A percentile compares a stretch with the other conserved stretches of the same genome.
phyloP scores from a whole-genome alignment of 2,329 filamentous ascomycete species.

The Talaromyces sp. region DNA sequence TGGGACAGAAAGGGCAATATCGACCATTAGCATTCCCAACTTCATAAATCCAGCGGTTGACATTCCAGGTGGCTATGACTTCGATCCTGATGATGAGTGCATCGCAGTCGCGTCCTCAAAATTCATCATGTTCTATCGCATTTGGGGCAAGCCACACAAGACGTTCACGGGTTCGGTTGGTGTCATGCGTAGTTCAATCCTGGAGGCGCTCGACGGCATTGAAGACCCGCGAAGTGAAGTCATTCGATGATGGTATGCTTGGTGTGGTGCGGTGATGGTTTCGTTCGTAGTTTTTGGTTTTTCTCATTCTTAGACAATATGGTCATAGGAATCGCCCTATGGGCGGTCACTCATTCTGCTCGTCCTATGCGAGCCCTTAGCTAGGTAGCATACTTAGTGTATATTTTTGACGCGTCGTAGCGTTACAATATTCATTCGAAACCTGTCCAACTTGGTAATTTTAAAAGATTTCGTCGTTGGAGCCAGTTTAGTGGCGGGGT shows the following conservation, averaged over 20 bases:
- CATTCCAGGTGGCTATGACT: constrained; percentile 21
- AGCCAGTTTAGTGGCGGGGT: too few relatives aligned
- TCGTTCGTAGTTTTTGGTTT: not conserved
- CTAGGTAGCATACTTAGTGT: not conserved
- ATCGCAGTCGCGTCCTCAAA: constrained; percentile 90
- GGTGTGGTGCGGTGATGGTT: not conserved
- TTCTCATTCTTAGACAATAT: not conserved
- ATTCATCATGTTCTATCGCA: constrained; percentile 90
- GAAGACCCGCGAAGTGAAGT: constrained; percentile 53
- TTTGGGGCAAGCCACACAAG: constrained; percentile 68
- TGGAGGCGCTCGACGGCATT: constrained; percentile 76
- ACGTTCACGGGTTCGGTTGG: constrained; percentile 51
- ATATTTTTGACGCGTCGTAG: not conserved
- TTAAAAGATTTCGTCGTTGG: not conserved
- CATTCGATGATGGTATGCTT: constrained; percentile 53
- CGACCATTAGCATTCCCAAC: constrained; percentile 8
- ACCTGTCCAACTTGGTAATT: not conserved
- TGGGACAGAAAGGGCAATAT: constrained; percentile 8
- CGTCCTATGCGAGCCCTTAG: not conserved
- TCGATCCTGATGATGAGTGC: constrained; percentile 61
- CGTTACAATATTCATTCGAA: too few relatives aligned
- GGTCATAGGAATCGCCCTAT: not conserved
- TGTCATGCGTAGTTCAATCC: constrained; percentile 74
- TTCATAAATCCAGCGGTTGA: constrained; percentile 1
- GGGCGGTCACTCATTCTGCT: not conserved